Evolutionary conservation across 768 basidiomycete genomes (phyloP).

Genomic region (Mycena floridula): DNA sequence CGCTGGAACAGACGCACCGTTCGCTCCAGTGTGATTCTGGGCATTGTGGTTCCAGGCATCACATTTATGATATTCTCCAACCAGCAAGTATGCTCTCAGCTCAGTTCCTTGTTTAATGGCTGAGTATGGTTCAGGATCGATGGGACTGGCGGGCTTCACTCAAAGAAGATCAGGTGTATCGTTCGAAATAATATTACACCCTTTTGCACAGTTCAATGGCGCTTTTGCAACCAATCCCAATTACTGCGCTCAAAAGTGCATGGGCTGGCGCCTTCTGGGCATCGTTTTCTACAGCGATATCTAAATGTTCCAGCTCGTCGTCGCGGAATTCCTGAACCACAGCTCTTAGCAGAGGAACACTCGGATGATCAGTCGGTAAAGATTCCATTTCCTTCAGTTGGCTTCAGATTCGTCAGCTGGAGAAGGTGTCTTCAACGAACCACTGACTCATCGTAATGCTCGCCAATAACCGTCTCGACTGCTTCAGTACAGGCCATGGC

Average conservation of each 20-base stretch:
- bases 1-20: slow-evolving; percentile 8
- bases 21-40: slow-evolving; percentile 2
- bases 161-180: slow-evolving; percentile 16
- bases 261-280: slow-evolving; percentile 91
- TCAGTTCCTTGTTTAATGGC: slow-evolving; percentile 51
- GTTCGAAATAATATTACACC: too few species aligned
- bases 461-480: slow-evolving; percentile 95
- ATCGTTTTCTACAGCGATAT: slow-evolving; percentile 82
- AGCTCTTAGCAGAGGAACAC: slow-evolving; percentile 64
- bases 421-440: neutral
- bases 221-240: slow-evolving; percentile 81
- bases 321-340: slow-evolving; percentile 84
- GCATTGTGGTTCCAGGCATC: slow-evolving; percentile 4
- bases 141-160: slow-evolving; percentile 24
- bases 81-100: slow-evolving; percentile 37
- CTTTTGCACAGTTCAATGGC: slow-evolving; percentile 89
- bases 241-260: slow-evolving; percentile 77
- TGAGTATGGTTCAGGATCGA: slow-evolving; percentile 29
- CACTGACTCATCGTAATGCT: slow-evolving; percentile 95
- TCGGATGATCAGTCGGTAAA: slow-evolving; percentile 65
- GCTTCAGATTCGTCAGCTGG: slow-evolving; percentile 31
- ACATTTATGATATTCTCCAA: neutral
- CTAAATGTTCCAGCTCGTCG: slow-evolving; percentile 92
- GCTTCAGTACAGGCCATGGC: slow-evolving; percentile 99
- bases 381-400: slow-evolving; percentile 74